Conservation (phyloP, 2,329 filamentous ascomycete genomes). For the Arthrobotrys pseudoclavata region DNA sequence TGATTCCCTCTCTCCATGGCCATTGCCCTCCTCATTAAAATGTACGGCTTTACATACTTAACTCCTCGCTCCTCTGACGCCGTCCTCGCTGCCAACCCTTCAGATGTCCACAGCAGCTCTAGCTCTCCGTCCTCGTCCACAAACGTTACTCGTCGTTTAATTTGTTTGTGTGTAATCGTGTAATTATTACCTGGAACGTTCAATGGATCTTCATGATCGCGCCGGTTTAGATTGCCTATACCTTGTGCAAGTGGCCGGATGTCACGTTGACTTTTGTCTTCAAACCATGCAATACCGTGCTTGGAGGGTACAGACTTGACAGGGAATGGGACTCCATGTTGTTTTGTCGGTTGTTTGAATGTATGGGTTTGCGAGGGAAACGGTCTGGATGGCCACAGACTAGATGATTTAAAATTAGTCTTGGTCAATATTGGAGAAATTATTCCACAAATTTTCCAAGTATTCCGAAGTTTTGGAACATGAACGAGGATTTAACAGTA, state of each 20-base stretch:
- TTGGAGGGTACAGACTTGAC: slow-evolving; percentile 38
- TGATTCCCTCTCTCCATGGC: not conserved
- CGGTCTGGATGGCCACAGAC: slow-evolving; percentile 43
- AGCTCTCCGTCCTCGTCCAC: slow-evolving; percentile 27
- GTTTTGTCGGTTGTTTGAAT: slow-evolving; percentile 13
- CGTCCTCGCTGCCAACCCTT: slow-evolving; percentile 12
- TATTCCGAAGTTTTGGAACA: not conserved
- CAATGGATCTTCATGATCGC: slow-evolving; percentile 31
- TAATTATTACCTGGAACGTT: slow-evolving; percentile 5
- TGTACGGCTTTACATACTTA: slow-evolving; percentile 40
- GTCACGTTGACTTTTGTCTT: slow-evolving; percentile 28
- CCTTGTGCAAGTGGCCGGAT: not conserved
- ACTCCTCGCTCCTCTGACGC: not conserved
- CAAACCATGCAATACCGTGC: slow-evolving; percentile 41
- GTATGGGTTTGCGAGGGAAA: slow-evolving; percentile 50
- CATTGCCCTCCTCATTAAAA: slow-evolving; percentile 1
- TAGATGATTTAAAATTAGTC: not conserved
- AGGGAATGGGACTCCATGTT: slow-evolving; percentile 39
- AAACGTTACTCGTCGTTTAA: slow-evolving; percentile 25
- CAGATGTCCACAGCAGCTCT: slow-evolving; percentile 30
- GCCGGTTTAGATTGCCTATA: not conserved
- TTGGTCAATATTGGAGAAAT: not conserved
- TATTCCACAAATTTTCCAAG: not conserved
- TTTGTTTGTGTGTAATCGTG: not conserved
- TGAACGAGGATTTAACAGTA: not conserved